Conservation (phyloP, 805 yeast genomes). For the Schwanniomyces occidentalis region DNA sequence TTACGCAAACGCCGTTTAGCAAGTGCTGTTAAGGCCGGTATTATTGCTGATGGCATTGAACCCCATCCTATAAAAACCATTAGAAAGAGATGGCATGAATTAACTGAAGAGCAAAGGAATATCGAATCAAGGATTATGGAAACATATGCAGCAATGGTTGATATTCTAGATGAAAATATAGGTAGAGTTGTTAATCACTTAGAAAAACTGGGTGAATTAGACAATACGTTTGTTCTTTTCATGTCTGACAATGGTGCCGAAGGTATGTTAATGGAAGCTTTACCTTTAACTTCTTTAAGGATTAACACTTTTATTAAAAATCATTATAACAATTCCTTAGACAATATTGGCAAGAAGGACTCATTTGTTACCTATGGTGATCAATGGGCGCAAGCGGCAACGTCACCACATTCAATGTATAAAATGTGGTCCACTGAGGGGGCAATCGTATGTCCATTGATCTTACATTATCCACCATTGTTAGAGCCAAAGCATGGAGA, state of each 20-base stretch:
- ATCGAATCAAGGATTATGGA: slow-evolving; percentile 50
- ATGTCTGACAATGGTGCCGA: slow-evolving; percentile 70
- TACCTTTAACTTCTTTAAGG: slow-evolving; percentile 41
- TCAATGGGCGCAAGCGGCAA: slow-evolving; percentile 64
- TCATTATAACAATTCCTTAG: slow-evolving; percentile 43
- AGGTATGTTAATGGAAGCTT: slow-evolving; percentile 57
- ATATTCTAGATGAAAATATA: slow-evolving; percentile 49
- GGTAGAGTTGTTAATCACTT: slow-evolving; percentile 49
- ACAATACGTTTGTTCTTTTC: slow-evolving; percentile 57
- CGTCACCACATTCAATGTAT: slow-evolving; percentile 55
- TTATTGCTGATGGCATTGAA: slow-evolving; percentile 42
- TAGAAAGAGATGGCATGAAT: slow-evolving; percentile 46
- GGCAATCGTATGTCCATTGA: slow-evolving; percentile 58
- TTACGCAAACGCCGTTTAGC: slow-evolving; percentile 40
- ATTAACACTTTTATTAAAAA: slow-evolving; percentile 24
- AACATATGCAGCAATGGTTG: slow-evolving; percentile 66
- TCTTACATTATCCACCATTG: slow-evolving; percentile 45
- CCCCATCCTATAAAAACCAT: slow-evolving; percentile 47
- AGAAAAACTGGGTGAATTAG: slow-evolving; percentile 44
- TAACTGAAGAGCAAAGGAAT: slow-evolving; percentile 35
- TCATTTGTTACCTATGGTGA: slow-evolving; percentile 55
- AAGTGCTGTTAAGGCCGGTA: slow-evolving; percentile 45
- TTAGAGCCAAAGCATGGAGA: slow-evolving; percentile 9
- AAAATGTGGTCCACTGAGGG: slow-evolving; percentile 63
- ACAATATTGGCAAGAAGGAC: slow-evolving; percentile 49